Conservation (phyloP, 1,284 basidiomycete species). For the Ganoderma lucidum region DNA sequence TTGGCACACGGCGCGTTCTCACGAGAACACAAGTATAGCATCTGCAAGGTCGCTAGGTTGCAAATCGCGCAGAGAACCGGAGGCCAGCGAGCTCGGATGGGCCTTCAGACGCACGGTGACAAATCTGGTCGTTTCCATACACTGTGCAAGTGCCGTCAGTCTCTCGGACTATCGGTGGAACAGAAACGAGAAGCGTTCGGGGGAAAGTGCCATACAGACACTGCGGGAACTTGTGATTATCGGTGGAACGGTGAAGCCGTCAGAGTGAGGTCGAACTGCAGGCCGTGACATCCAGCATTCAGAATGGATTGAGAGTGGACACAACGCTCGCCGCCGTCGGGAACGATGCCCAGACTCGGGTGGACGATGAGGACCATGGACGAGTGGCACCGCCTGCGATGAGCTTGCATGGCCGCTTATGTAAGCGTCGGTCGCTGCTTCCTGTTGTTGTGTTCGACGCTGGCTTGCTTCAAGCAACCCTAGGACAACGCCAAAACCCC, state of each 20-base stretch:
- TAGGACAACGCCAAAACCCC: constrained; percentile 20
- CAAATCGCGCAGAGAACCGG: constrained; percentile 16
- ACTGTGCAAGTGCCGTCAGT: constrained; percentile 13
- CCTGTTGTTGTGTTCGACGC: constrained; percentile 29
- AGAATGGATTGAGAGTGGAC: constrained; percentile 1
- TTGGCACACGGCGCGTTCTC: constrained; percentile 24
- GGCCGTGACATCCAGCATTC: not conserved
- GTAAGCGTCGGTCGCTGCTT: constrained; percentile 30
- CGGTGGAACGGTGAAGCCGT: constrained; percentile 16
- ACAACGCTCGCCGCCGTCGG: not conserved
- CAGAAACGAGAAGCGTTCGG: constrained; percentile 4
- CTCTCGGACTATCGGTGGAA: constrained; percentile 19
- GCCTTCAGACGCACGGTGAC: not conserved
- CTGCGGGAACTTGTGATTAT: constrained; percentile 9
- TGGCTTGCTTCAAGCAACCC: constrained; percentile 16
- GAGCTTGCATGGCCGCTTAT: constrained; percentile 21
- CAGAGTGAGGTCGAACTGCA: constrained; percentile 8
- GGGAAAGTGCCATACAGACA: not conserved
- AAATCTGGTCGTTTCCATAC: constrained; percentile 10
- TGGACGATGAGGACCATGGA: not conserved
- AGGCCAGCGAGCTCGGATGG: constrained; percentile 11
- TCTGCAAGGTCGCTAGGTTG: constrained; percentile 27
- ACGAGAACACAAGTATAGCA: constrained; percentile 28
- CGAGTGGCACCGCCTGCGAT: not conserved
- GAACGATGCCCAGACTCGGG: not conserved